Conservation (phyloP, 305 asterid genomes). For the Fraxinus xanthoxyloides region DNA sequence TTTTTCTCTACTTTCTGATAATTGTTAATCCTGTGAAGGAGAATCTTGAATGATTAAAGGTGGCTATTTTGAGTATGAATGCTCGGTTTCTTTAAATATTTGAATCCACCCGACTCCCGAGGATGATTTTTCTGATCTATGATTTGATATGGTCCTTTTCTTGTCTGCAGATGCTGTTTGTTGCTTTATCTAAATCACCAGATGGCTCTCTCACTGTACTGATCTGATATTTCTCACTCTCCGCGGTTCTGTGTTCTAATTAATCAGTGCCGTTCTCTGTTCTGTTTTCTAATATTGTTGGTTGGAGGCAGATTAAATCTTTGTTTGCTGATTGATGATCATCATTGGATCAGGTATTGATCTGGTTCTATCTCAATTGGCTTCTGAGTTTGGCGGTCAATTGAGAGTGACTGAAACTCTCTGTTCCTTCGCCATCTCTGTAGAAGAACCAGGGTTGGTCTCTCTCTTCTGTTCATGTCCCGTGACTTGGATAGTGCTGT, state of each 20-base stretch:
- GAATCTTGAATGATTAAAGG: background rate
- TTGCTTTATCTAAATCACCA: constrained; percentile 21
- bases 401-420: constrained; percentile 45
- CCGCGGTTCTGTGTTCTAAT: background rate
- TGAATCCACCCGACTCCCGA: background rate
- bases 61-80: background rate
- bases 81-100: background rate
- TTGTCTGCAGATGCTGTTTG: background rate
- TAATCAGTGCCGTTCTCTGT: constrained; percentile 18
- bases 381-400: constrained; percentile 47
- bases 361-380: constrained; percentile 30
- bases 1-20: background rate
- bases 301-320: constrained; percentile 19
- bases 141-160: background rate
- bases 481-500: constrained; percentile 73
- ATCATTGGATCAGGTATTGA: constrained; percentile 22
- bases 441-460: constrained; percentile 26
- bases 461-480: constrained; percentile 54
- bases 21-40: background rate
- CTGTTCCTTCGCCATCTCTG: constrained; percentile 56
- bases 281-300: constrained; percentile 7
- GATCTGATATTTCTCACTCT: constrained; percentile 16
- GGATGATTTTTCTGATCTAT: background rate
- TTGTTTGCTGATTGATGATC: constrained; percentile 44
- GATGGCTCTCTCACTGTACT: constrained; percentile 50